A percentile compares a stretch with the other conserved stretches of the same genome.
These are phyloP conservation scores for Takashimella tepidaria DNA, from an alignment of 1,284 basidiomycete genomes.

Conservation along the genomic window DNA sequence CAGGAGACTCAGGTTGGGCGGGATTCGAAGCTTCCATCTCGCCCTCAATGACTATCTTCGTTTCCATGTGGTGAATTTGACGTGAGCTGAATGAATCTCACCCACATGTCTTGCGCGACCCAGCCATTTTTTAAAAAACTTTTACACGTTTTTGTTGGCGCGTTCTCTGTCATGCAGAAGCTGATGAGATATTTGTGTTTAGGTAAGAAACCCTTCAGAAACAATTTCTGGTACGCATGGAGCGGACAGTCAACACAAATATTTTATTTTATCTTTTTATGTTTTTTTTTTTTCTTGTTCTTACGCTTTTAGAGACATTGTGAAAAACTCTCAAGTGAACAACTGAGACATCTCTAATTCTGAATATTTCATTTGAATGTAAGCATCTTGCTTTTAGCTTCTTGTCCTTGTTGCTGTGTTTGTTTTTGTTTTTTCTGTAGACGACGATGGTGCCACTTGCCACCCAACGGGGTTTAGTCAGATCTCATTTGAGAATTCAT, in stretches of 20 bases:
- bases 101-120: background rate
- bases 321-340: no score
- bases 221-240: conserved; percentile 25
- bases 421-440: no score
- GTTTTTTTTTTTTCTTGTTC: background rate
- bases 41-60: conserved; percentile 23
- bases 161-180: background rate
- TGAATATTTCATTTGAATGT: no score
- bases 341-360: no score
- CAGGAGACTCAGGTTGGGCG: conserved; percentile 26
- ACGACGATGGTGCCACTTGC: no score
- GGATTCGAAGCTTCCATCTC: conserved; percentile 27
- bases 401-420: no score
- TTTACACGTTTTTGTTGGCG: background rate
- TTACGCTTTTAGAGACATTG: no score
- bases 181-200: background rate
- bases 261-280: conserved; percentile 25
- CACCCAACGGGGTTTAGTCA: no score
- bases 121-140: no score
- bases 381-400: no score
- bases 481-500: background rate
- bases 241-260: conserved; percentile 26
- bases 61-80: conserved; percentile 36
- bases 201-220: conserved; percentile 19
- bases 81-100: conserved; percentile 13